phyloP scores from a whole-genome alignment of 176 grass and related monocot genomes.

The Rhynchospora tenuis region DNA sequence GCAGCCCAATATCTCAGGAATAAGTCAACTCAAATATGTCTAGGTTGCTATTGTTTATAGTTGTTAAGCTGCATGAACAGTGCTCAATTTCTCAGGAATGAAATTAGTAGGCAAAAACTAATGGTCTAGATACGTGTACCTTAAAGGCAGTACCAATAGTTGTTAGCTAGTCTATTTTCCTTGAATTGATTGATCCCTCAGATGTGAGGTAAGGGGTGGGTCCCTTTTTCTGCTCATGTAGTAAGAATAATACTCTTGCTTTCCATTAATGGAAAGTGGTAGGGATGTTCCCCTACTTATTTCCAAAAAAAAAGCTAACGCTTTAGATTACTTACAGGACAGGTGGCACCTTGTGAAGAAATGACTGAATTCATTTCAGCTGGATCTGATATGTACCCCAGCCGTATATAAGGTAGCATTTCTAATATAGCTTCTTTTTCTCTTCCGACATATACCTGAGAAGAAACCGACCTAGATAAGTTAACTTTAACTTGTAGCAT shows the following conservation, averaged over 20 bases:
- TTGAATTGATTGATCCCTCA: too few species aligned
- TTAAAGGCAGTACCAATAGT: too few species aligned
- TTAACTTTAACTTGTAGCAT: slow-evolving; percentile 19
- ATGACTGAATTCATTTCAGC: slow-evolving; percentile 88
- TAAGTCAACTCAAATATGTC: background rate
- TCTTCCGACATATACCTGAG: slow-evolving; percentile 68
- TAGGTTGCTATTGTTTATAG: background rate
- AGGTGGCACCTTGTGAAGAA: slow-evolving; percentile 88
- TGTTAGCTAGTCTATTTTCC: too few species aligned
- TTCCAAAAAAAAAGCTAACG: background rate
- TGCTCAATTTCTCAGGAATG: background rate
- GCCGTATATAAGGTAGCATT: slow-evolving; percentile 81
- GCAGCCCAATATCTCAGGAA: background rate
- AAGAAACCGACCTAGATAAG: slow-evolving; percentile 25
- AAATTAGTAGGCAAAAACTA: background rate
- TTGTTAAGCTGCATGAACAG: background rate
- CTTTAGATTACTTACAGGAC: slow-evolving; percentile 49
- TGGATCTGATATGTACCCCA: slow-evolving; percentile 89
- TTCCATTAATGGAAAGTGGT: too few species aligned
- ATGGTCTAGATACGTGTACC: too few species aligned
- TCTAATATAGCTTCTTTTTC: slow-evolving; percentile 89
- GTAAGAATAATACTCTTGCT: too few species aligned
- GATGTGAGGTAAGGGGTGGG: too few species aligned
- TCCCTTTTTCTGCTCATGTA: too few species aligned
- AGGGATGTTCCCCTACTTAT: too few species aligned